Evolutionary conservation across 371 early-diverging fungal genomes (phyloP), one percentile per base, ranked within the genome.

Genomic region (Lichtheimia corymbifera): DNA sequence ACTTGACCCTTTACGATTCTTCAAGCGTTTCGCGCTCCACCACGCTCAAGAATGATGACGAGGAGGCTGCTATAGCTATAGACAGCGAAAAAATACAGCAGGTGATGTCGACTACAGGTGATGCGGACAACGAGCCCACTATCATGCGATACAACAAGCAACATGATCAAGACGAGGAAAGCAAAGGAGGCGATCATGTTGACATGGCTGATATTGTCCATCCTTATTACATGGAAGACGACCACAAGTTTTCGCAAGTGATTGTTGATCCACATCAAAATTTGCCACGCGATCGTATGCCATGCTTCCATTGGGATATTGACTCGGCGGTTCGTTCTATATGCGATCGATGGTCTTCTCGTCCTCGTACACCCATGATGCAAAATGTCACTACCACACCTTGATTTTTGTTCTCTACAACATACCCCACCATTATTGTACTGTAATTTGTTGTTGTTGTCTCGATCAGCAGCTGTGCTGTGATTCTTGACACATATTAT

Each of bases 241-340:
- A 25, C 1, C 51, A 22, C 49, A 40, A 61, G 18, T 53, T 24
- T 45, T 28, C 53, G 3, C 61, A 44, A 13, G 28, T 41, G 25
- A 58, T 61, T 22, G 30, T 61, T 13, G 61, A 61, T 61, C 61
- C 53, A 13, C 53, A 53, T 14, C 13, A 52, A 27, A 22, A 41
- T 41, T 47, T 68, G 42, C 68, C 68, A 24, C 45, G 58, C 9
- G 64, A 71, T 24, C 45, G 50, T 4, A 51, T 61, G 45, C 62
- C 61, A 28, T 63, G 56, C 42, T 71, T 71, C 50, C 71, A 71
- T 41, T 71, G 66, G 63, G 64, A 71, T 52, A 35, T 71, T 14
- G 71, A 71, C 28, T 51, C 55, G 2, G 71, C 71, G 3, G 64
- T 66, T 4, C 44, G 45, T 15, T 61, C 61, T 5, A 61, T 61